phyloP scores from a whole-genome alignment of 257 asterid genomes.

The Solanum pinnatisectum region DNA sequence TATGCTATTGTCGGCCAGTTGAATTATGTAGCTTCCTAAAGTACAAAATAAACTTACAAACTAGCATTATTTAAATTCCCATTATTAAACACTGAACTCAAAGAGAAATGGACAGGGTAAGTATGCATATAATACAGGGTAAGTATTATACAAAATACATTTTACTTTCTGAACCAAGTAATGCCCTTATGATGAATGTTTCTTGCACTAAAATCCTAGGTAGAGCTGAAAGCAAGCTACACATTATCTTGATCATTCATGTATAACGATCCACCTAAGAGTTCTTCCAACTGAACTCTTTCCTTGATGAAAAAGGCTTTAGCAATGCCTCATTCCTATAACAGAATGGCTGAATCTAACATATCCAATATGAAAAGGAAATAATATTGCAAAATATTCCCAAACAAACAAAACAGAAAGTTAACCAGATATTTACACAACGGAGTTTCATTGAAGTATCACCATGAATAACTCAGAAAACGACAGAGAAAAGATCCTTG shows the following conservation, averaged over 20 bases:
- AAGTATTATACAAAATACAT: neutral
- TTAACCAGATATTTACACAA: neutral
- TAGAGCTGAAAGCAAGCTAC: neutral
- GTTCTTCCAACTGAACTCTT: neutral
- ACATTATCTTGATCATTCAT: neutral
- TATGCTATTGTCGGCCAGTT: neutral
- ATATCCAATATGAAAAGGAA: neutral
- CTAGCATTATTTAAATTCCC: neutral
- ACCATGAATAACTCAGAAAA: neutral
- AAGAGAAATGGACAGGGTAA: neutral
- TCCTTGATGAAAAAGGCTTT: neutral
- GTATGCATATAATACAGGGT: neutral
- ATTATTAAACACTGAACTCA: neutral
- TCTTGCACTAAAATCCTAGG: neutral
- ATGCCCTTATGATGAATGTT: neutral
- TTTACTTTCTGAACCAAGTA: neutral
- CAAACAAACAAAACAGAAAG: neutral
- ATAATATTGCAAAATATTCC: neutral
- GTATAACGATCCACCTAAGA: neutral
- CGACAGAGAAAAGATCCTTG: neutral
- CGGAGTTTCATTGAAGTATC: neutral
- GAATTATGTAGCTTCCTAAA: neutral
- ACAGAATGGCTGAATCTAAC: neutral
- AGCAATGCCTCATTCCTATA: neutral
- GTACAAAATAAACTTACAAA: neutral